Conservation (phyloP, 2,329 filamentous ascomycete genomes). For the Sphaerulina vaccinii region DNA sequence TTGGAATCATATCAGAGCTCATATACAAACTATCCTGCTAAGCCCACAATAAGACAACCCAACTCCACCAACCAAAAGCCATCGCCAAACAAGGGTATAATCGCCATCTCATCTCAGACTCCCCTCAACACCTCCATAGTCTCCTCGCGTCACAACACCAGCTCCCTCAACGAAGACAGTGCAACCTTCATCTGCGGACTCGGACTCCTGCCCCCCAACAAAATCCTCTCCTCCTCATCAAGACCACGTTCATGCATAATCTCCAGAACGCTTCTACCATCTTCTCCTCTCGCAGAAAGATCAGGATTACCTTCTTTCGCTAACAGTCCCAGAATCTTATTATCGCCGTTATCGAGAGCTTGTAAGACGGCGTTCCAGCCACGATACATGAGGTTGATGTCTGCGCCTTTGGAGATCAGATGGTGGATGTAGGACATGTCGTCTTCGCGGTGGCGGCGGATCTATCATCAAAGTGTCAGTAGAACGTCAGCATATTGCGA, state of each 20-base stretch:
- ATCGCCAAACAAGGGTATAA: background rate
- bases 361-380: slow-evolving; percentile 67
- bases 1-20: too few species aligned
- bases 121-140: background rate
- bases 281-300: slow-evolving; percentile 54
- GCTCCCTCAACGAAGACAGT: slow-evolving; percentile 14
- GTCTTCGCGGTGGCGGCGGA: slow-evolving; percentile 57
- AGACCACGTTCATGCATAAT: slow-evolving; percentile 59
- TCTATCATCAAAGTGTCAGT: slow-evolving; percentile 21
- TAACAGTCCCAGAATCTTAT: slow-evolving; percentile 54
- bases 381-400: slow-evolving; percentile 66
- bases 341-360: slow-evolving; percentile 63
- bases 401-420: slow-evolving; percentile 62
- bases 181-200: slow-evolving; percentile 23
- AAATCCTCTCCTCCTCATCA: slow-evolving; percentile 47
- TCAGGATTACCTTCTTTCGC: slow-evolving; percentile 53
- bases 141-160: slow-evolving; percentile 15
- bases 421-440: slow-evolving; percentile 62
- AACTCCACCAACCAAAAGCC: too few species aligned
- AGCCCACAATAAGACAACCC: too few species aligned
- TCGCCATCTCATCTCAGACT: background rate
- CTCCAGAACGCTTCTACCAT: slow-evolving; percentile 55
- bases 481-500: background rate
- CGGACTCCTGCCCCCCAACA: slow-evolving; percentile 22
- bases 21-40: too few species aligned